Evolutionary conservation across 305 asterid genomes (phyloP), one percentile per base, ranked within the genome.

Genomic region (Fraxinus floribunda): DNA sequence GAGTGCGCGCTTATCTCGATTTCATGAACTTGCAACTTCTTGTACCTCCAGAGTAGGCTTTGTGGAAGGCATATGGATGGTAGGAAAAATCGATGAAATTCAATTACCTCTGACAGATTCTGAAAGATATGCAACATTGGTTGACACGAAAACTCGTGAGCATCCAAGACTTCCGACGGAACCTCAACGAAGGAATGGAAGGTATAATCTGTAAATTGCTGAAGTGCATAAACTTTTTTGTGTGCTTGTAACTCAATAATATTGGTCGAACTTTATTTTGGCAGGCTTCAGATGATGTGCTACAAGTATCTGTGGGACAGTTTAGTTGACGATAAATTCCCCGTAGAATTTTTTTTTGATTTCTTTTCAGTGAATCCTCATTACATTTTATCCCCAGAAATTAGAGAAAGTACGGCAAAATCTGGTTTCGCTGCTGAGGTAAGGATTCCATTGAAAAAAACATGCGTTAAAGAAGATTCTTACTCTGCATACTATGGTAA

Each of bases 221-320:
- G 20, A 77, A 64, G 76, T 29, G 3, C 60, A 15, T 16, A 32
- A 7, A 29, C 24, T 83, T 39, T 16, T 49, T 73, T 79, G 9
- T 77, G 70, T 41, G 13, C 24, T 84, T 78, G 80, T 81, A 46
- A 77, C 68, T 71, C 85, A 83, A 29, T 29, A 29, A 26, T 81
- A 77, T 62, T 32, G 4, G 52, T 36, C 70, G 60, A 79, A 77
- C 73, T 81, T 72, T 80, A 49, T 26, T 72, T 84, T 55, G 79
- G 88, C 94, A 95, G 98, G 97, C 92, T 93, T 81, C 98, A 95
- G 76, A 78, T 95, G 41, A 95, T 95, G 98, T 91, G 97, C 93
- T 95, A 95, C 89, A 95, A 94, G 90, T 86, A 87, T 81, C 88
- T 93, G 83, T 95, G 98, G 98, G 98, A 95, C 88, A 89, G 88